phyloP scores from a whole-genome alignment of 768 basidiomycete genomes.

The Gymnopilus dilepis region DNA sequence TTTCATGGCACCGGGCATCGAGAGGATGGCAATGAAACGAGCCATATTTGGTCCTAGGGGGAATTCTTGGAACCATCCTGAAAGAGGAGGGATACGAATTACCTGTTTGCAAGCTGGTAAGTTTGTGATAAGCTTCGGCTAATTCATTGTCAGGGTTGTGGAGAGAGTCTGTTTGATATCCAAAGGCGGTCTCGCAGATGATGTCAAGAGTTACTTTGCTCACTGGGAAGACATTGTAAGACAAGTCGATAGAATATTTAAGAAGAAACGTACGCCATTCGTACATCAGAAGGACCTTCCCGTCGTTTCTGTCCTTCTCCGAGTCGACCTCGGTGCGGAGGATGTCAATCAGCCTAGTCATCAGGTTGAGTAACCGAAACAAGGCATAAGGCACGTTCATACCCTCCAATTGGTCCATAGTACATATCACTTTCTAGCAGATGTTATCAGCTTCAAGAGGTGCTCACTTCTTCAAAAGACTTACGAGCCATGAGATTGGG shows the following conservation, averaged over 20 bases:
- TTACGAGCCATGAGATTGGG: constrained; percentile 45
- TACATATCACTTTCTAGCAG: constrained; percentile 54
- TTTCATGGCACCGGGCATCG: constrained; percentile 40
- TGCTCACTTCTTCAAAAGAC: no score
- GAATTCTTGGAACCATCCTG: not conserved
- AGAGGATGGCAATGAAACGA: constrained; percentile 38
- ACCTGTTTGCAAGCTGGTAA: constrained; percentile 47
- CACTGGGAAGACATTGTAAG: constrained; percentile 34
- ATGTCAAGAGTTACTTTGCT: constrained; percentile 59
- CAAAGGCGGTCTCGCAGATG: constrained; percentile 56
- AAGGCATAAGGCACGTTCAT: constrained; percentile 5
- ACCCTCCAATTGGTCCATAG: constrained; percentile 52
- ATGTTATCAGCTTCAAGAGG: not conserved
- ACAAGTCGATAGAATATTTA: not conserved
- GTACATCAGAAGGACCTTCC: constrained; percentile 42
- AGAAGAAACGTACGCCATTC: constrained; percentile 48
- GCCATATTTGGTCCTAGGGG: constrained; percentile 37
- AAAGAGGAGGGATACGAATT: not conserved
- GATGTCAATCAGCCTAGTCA: constrained; percentile 37
- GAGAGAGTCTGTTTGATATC: constrained; percentile 50
- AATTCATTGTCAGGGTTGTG: constrained; percentile 52
- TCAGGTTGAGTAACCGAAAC: not conserved
- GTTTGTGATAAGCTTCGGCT: constrained; percentile 49
- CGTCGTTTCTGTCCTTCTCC: constrained; percentile 36
- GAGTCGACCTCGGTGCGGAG: constrained; percentile 37